These are phyloP conservation scores for Viridothelium virens DNA, from an alignment of 495 filamentous ascomycete genomes.

Conservation along the genomic window DNA sequence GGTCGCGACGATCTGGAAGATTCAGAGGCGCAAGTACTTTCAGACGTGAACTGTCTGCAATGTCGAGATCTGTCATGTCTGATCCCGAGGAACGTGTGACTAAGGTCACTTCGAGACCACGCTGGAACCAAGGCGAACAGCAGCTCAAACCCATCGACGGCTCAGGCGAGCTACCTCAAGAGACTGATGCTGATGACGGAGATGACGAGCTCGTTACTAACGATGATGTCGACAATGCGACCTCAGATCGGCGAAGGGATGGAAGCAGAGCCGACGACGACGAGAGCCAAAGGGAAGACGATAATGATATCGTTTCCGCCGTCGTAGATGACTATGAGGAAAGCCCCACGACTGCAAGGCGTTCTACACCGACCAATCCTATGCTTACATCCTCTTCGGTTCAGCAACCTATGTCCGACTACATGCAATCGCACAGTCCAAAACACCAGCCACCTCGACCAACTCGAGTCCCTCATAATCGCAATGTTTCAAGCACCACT, in stretches of 20 bases:
- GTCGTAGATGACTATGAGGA: constrained; percentile 39
- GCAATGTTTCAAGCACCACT: constrained; percentile 69
- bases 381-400: background rate
- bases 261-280: constrained; percentile 37
- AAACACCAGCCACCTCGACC: constrained; percentile 8
- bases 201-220: constrained; percentile 87
- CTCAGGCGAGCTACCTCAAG: constrained; percentile 41
- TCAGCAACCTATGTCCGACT: background rate
- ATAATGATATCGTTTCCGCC: background rate
- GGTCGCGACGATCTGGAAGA: constrained; percentile 19
- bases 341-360: background rate
- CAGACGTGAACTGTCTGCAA: background rate
- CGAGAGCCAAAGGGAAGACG: constrained; percentile 29
- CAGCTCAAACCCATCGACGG: constrained; percentile 22
- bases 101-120: constrained; percentile 19
- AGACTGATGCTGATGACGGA: constrained; percentile 68
- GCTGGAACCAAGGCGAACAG: constrained; percentile 18
- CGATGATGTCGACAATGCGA: constrained; percentile 31
- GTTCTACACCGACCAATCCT: constrained; percentile 20
- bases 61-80: constrained; percentile 15
- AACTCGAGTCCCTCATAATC: constrained; percentile 38
- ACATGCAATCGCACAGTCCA: background rate
- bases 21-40: background rate
- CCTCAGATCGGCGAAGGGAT: constrained; percentile 1
- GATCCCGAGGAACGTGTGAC: constrained; percentile 21